Evolutionary conservation across 2,329 filamentous ascomycete genomes (phyloP).

Genomic region (Botrytis fragariae): DNA sequence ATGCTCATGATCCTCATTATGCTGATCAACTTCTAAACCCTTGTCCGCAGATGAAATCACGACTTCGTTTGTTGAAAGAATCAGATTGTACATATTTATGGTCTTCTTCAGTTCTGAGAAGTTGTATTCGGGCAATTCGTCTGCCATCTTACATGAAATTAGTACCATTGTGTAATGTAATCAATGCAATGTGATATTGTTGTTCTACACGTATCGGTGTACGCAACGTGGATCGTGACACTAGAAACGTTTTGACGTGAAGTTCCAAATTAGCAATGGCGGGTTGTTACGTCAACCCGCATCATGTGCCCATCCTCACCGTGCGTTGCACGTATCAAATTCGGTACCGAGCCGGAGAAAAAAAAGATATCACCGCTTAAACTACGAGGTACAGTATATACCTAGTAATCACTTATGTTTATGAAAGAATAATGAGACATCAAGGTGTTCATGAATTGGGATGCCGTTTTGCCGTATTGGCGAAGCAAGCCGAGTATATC

Average conservation of each 20-base stretch:
- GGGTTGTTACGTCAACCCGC: background rate
- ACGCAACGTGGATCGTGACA: background rate
- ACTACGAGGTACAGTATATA: background rate
- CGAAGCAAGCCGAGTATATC: constrained; percentile 7
- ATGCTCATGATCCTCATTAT: background rate
- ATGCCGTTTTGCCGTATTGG: constrained; percentile 8
- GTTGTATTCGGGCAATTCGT: background rate
- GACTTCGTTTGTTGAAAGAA: background rate
- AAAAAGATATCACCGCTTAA: background rate
- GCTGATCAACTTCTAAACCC: background rate
- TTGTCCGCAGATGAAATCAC: background rate
- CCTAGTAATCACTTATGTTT: background rate
- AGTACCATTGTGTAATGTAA: background rate
- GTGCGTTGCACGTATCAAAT: background rate
- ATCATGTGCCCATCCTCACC: background rate
- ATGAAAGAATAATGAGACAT: background rate
- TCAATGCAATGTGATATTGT: background rate
- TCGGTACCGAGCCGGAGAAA: background rate
- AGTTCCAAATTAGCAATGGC: background rate
- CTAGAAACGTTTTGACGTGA: background rate
- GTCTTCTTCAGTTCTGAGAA: background rate
- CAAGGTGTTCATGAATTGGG: background rate
- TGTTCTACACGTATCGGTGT: background rate
- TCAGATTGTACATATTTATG: background rate
- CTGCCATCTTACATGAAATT: background rate